Conservation (phyloP, 2,329 filamentous ascomycete genomes). For the Apiospora marii region DNA sequence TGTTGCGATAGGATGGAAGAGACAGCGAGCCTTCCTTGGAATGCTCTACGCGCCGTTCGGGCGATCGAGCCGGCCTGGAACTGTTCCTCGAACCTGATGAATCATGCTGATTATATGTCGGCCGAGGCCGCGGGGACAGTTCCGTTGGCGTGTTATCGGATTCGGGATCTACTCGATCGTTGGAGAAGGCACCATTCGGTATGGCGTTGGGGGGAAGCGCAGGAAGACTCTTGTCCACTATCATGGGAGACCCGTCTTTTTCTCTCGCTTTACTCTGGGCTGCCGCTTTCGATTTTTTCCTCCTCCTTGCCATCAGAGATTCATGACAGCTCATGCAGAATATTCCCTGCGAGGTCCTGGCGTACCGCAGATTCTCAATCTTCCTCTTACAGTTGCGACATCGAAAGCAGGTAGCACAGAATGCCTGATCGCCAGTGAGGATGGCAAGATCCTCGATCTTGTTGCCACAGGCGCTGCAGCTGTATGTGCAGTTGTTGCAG, state of each 20-base stretch:
- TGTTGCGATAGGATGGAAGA: conserved; percentile 80
- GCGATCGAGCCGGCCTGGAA: conserved; percentile 61
- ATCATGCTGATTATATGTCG: conserved; percentile 59
- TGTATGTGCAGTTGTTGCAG: conserved; percentile 99
- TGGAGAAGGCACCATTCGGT: conserved; percentile 68
- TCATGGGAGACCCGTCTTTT: conserved; percentile 70
- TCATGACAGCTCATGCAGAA: conserved; percentile 99
- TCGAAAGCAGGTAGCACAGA: conserved; percentile 95
- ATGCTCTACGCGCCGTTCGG: conserved; percentile 57
- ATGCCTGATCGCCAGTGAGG: conserved; percentile 95
- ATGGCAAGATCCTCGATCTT: conserved; percentile 99
- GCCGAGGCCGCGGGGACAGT: conserved; percentile 68
- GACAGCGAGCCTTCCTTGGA: conserved; percentile 67
- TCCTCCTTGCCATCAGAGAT: conserved; percentile 88
- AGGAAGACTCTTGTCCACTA: conserved; percentile 90
- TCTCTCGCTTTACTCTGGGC: conserved; percentile 67
- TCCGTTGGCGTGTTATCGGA: conserved; percentile 72
- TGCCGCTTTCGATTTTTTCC: conserved; percentile 82
- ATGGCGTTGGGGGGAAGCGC: conserved; percentile 83
- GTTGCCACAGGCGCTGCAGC: conserved; percentile 93
- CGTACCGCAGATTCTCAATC: conserved; percentile 98
- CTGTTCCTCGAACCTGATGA: conserved; percentile 60
- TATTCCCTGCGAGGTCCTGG: conserved; percentile 95
- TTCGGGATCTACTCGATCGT: conserved; percentile 65
- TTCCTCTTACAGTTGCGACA: conserved; percentile 98